Base-by-base conservation (phyloP, 164 flowering plant genomes). In the Nelumbo lutea region DNA sequence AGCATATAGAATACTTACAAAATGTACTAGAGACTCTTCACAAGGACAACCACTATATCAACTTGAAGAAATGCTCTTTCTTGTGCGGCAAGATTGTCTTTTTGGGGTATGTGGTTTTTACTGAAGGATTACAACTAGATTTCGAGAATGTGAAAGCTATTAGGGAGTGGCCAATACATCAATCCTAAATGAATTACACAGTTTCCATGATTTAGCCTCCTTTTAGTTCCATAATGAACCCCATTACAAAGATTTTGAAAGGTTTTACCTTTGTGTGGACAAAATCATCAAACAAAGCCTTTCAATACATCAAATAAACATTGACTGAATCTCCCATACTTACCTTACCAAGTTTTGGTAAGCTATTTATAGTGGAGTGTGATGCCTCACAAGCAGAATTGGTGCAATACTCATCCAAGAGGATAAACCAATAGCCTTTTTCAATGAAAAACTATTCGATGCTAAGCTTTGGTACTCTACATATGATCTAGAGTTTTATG, bases 181-280 rank as follows among this genome's bases (percentile, higher is more conserved):
- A 60, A 8, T 39, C 59, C 14, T 42, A 4, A 5, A 14, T 43
- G 62, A 68, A 6, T 5, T 60, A 7, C 10, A 47, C 13, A 60
- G 57, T 68, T 68, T 59, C 70, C 27, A 60, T 68, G 59, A 59
- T 2, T 14, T 68, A 27, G 56, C 44, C 4, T 57, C 64, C 13
- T 60, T 68, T 69, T n/a, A 69, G 65, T 14, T 1, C 65, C 2
- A 41, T 69, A 6, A 68, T 61, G 64, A 14, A 42, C 39, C 71
- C 48, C 6, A 50, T 69, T 10, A 69, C 59, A 1, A 65, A 61
- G 10, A 61, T 59, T 38, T 14, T 61, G 5, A 69, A 41, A 2
- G 44, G 52, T 3, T 8, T 1, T 2, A 57, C 60, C 40, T 57
- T 57, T 27, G 5, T 27, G 38, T 57, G 66, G 66, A 15, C 52